These are phyloP conservation scores for Verticillium zaregamsianum DNA, from an alignment of 2,329 filamentous ascomycete species.

Conservation along the genomic window DNA sequence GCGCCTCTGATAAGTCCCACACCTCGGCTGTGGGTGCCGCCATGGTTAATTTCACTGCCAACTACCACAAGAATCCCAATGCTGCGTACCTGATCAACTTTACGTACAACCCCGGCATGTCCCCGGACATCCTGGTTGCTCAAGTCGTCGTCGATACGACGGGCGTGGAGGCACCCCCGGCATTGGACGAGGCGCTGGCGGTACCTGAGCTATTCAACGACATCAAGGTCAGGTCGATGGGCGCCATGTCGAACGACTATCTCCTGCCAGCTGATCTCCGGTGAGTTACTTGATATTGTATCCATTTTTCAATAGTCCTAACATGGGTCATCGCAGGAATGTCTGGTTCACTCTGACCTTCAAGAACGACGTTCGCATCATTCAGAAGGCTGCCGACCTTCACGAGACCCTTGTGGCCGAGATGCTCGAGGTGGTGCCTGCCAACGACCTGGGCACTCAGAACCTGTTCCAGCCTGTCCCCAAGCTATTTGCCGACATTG, in stretches of 20 bases:
- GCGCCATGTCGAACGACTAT: constrained; percentile 7
- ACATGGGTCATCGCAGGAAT: background rate
- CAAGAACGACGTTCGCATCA: constrained; percentile 13
- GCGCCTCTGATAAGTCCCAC: constrained; percentile 11
- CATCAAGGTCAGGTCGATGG: constrained; percentile 4
- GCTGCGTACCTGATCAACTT: constrained; percentile 15
- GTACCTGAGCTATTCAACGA: constrained; percentile 5
- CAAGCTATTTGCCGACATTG: constrained; percentile 8
- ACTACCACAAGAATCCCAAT: constrained; percentile 14
- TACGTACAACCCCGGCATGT: constrained; percentile 11
- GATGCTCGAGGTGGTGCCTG: background rate
- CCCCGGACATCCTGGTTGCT: constrained; percentile 12
- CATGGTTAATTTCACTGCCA: constrained; percentile 12
- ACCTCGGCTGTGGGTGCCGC: constrained; percentile 7
- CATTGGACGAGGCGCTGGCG: constrained; percentile 1
- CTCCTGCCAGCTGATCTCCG: constrained; percentile 4
- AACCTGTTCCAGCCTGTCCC: constrained; percentile 10
- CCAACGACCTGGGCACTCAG: constrained; percentile 9
- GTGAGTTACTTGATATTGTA: constrained; percentile 5
- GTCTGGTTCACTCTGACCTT: constrained; percentile 5
- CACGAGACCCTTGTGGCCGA: constrained; percentile 7
- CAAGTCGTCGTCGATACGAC: constrained; percentile 12
- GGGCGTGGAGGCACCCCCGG: background rate
- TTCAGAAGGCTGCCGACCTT: constrained; percentile 8
- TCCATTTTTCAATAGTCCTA: background rate